A percentile compares a stretch with the other conserved stretches of the same genome.
Conservation (phyloP, 1,284 basidiomycete genomes). For the Ganoderma boninense region DNA sequence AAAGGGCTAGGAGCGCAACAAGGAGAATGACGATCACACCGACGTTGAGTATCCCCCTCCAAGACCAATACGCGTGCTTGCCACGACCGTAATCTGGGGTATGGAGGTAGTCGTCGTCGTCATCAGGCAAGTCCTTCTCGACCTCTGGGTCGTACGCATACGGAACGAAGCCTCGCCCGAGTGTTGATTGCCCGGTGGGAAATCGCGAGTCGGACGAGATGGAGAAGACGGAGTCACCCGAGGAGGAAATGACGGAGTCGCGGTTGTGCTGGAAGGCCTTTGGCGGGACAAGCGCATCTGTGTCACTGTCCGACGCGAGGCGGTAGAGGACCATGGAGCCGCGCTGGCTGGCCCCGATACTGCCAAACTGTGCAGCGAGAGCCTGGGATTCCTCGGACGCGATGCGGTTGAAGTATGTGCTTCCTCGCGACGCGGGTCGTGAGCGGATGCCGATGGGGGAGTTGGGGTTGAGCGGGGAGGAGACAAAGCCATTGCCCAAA, state of each 20-base stretch:
- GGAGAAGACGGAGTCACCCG: slow-evolving; percentile 61
- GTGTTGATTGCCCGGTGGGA: slow-evolving; percentile 51
- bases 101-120: slow-evolving; percentile 68
- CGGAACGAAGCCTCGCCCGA: slow-evolving; percentile 60
- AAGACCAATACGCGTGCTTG: slow-evolving; percentile 43
- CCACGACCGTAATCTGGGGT: slow-evolving; percentile 50
- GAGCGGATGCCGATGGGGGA: slow-evolving; percentile 37
- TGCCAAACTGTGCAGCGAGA: slow-evolving; percentile 42
- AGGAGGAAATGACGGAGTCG: slow-evolving; percentile 51
- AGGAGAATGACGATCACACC: slow-evolving; percentile 55
- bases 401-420: slow-evolving; percentile 36
- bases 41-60: slow-evolving; percentile 57
- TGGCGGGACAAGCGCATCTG: slow-evolving; percentile 42
- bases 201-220: slow-evolving; percentile 70
- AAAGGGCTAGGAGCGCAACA: slow-evolving; percentile 62
- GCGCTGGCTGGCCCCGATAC: slow-evolving; percentile 40
- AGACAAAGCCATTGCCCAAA: slow-evolving; percentile 46
- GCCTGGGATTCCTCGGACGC: slow-evolving; percentile 56
- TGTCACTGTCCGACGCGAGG: slow-evolving; percentile 54
- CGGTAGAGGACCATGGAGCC: slow-evolving; percentile 77
- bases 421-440: slow-evolving; percentile 37
- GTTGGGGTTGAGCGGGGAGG: slow-evolving; percentile 60
- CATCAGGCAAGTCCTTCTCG: slow-evolving; percentile 70
- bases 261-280: slow-evolving; percentile 40
- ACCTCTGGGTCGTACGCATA: slow-evolving; percentile 72